phyloP scores from a whole-genome alignment of 164 flowering plant genomes.

The Malania oleifera region DNA sequence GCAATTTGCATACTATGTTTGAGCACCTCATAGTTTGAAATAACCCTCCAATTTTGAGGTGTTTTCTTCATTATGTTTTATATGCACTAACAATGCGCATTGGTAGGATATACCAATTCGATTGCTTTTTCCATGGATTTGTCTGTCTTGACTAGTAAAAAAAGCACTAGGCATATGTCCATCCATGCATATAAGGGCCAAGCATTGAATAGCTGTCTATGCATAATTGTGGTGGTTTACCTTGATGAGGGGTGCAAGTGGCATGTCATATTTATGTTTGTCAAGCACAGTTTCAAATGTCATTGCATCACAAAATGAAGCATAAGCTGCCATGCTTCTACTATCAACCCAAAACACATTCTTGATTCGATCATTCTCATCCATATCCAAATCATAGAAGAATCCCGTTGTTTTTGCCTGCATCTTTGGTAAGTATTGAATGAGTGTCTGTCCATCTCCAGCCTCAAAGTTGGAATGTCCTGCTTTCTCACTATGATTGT shows the following conservation, averaged over 20 bases:
- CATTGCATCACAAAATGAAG: conserved; percentile 8
- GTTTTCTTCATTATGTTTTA: background rate
- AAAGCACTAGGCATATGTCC: conserved; percentile 4
- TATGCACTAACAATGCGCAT: conserved; percentile 2
- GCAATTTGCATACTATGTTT: background rate
- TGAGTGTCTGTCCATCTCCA: no score
- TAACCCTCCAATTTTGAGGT: background rate
- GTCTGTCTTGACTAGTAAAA: conserved; percentile 14
- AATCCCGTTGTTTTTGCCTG: no score
- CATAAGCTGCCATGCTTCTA: conserved; percentile 8
- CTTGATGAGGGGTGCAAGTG: conserved; percentile 13
- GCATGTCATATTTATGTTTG: conserved; percentile 15
- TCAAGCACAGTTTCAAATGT: conserved; percentile 16
- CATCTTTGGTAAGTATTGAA: no score
- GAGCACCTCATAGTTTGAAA: background rate
- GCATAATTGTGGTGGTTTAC: conserved; percentile 7
- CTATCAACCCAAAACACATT: conserved; percentile 17
- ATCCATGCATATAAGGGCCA: conserved; percentile 9
- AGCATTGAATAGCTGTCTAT: conserved; percentile 7
- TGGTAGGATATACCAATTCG: conserved; percentile 8
- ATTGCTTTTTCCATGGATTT: conserved; percentile 12
- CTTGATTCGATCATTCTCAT: no score
- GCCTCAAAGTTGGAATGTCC: no score
- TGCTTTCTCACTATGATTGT: no score
- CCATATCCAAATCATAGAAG: no score